Conservation (phyloP, 176 grass and related monocot species). For the Oryza officinalis region DNA sequence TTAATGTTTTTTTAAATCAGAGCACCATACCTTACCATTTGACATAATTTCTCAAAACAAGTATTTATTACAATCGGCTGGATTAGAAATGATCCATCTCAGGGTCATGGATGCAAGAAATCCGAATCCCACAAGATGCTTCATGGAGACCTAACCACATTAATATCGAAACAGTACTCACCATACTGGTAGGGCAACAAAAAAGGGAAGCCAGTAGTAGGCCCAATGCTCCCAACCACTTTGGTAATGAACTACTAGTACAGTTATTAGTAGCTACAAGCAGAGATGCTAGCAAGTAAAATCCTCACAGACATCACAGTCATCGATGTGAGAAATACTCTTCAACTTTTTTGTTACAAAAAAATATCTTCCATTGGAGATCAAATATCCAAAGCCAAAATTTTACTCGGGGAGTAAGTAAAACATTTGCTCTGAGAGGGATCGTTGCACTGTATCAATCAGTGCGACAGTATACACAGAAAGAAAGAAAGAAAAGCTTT, state of each 20-base stretch:
- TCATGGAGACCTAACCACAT: conserved; percentile 29
- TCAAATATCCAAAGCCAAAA: background rate
- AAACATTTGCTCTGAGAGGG: background rate
- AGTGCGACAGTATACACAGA: background rate
- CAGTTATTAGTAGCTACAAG: conserved; percentile 26
- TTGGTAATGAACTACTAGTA: conserved; percentile 8
- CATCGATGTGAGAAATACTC: conserved; percentile 3
- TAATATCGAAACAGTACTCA: conserved; percentile 33
- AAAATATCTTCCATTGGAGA: background rate
- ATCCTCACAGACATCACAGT: conserved; percentile 4
- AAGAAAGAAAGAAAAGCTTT: background rate
- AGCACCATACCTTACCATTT: background rate
- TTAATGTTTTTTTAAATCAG: background rate
- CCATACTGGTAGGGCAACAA: conserved; percentile 29
- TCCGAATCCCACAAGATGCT: background rate
- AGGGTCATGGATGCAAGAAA: conserved; percentile 37
- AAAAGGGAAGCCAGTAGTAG: conserved; percentile 26
- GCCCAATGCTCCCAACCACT: conserved; percentile 37
- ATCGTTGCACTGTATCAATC: background rate
- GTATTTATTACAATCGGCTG: conserved; percentile 10
- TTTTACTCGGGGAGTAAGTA: background rate
- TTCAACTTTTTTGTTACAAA: background rate
- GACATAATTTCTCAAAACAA: background rate
- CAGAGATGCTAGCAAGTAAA: conserved; percentile 16
- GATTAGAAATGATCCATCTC: conserved; percentile 19